Percentiles rank a stretch among this genome's conserved stretches.
These are phyloP conservation scores for Pichia kudriavzevii DNA, from an alignment of 1,139 yeast species.

Conservation along the genomic window DNA sequence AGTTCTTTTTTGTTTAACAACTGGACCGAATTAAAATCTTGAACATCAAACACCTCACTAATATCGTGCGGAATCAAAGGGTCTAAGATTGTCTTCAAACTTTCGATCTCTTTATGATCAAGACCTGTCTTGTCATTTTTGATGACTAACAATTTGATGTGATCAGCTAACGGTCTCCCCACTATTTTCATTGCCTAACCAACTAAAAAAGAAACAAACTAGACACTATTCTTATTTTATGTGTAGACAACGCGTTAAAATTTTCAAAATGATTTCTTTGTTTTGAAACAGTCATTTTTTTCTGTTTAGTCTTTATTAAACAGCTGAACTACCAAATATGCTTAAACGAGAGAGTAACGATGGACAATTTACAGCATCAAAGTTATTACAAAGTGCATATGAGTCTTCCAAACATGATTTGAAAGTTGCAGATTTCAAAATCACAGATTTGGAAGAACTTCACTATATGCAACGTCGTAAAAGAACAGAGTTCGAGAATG, in stretches of 20 bases:
- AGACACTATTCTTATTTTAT: neutral
- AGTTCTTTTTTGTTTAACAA: constrained; percentile 18
- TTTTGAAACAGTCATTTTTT: no score
- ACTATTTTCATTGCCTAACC: neutral
- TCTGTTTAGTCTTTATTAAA: no score
- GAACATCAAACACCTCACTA: constrained; percentile 5
- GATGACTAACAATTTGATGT: constrained; percentile 7
- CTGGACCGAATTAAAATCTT: constrained; percentile 14
- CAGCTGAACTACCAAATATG: no score
- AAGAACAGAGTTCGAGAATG: constrained; percentile 78
- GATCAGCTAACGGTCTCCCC: constrained; percentile 2
- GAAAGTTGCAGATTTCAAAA: constrained; percentile 41
- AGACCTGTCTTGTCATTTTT: neutral
- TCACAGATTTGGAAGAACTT: constrained; percentile 76
- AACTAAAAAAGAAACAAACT: neutral
- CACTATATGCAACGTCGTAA: constrained; percentile 67
- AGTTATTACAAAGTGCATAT: constrained; percentile 47
- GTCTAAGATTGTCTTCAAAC: constrained; percentile 5
- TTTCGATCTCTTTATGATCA: neutral
- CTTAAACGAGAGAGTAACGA: neutral
- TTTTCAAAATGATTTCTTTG: constrained; percentile 1
- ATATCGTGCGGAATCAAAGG: constrained; percentile 1
- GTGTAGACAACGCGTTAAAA: no score
- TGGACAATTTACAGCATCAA: constrained; percentile 36
- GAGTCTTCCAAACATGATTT: constrained; percentile 38